A percentile compares a stretch with the other conserved stretches of the same genome.
Evolutionary conservation across 345 rosid species (phyloP).

Genomic region (Citrus australasica): DNA sequence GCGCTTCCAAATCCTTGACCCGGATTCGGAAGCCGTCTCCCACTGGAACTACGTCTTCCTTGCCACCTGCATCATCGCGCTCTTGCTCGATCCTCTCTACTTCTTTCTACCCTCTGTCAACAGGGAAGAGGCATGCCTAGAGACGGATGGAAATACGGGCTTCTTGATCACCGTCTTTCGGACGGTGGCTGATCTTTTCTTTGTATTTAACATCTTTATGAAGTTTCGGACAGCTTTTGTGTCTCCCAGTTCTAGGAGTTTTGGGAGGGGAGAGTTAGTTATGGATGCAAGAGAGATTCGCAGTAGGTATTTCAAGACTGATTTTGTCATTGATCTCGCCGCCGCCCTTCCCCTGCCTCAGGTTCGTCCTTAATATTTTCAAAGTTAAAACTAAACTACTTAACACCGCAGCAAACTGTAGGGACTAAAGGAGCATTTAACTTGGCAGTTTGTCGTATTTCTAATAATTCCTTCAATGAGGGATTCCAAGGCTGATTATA

Average conservation of each 20-base stretch:
- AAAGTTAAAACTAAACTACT: too few relatives aligned
- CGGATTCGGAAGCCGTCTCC: constrained; percentile 75
- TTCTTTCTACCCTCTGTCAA: constrained; percentile 65
- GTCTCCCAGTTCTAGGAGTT: constrained; percentile 67
- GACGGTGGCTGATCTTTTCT: constrained; percentile 61
- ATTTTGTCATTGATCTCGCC: constrained; percentile 72
- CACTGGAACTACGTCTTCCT: constrained; percentile 93
- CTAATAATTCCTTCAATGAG: constrained; percentile 57
- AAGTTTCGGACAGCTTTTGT: constrained; percentile 85
- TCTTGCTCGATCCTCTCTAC: constrained; percentile 87
- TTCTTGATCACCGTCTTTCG: constrained; percentile 62
- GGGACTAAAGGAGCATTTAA: too few relatives aligned
- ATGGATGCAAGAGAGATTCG: constrained; percentile 78
- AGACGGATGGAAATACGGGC: constrained; percentile 42
- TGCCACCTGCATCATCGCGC: constrained; percentile 61
- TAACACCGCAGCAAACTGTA: too few relatives aligned
- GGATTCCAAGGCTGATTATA: constrained; percentile 51
- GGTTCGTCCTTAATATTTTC: constrained; percentile 19
- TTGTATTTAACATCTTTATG: constrained; percentile 58
- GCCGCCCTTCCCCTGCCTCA: constrained; percentile 89
- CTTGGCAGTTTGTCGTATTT: constrained; percentile 64
- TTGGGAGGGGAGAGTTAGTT: constrained; percentile 86
- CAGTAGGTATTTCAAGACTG: constrained; percentile 54
- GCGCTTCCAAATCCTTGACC: constrained; percentile 85
- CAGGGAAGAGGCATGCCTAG: constrained; percentile 47